phyloP scores from a whole-genome alignment of 345 rosid species.

The Citrus trifoliata region DNA sequence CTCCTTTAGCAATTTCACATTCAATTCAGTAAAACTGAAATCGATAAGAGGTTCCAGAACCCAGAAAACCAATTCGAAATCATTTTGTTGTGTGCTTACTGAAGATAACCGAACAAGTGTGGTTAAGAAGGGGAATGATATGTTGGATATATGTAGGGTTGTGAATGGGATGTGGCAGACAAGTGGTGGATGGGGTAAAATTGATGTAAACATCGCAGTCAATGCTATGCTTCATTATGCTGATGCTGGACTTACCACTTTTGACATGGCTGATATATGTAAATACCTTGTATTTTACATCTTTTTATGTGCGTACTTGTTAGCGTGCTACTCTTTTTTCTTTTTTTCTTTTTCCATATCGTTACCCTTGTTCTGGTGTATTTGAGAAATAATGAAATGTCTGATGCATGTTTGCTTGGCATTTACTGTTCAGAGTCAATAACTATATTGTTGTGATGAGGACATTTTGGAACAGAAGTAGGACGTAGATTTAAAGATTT shows the following conservation, averaged over 20 bases:
- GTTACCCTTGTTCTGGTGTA: background rate
- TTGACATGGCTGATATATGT: slow-evolving; percentile 69
- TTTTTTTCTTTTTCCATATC: too few relatives aligned
- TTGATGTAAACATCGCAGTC: slow-evolving; percentile 39
- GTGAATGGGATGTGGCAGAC: slow-evolving; percentile 75
- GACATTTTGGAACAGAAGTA: background rate
- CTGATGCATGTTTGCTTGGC: background rate
- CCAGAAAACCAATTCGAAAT: slow-evolving; percentile 16
- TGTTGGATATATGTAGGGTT: slow-evolving; percentile 46
- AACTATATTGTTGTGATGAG: background rate
- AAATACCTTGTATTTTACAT: background rate
- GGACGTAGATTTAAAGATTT: background rate
- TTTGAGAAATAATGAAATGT: background rate
- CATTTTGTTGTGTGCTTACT: slow-evolving; percentile 29
- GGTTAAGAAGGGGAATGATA: slow-evolving; percentile 53
- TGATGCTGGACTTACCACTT: slow-evolving; percentile 49
- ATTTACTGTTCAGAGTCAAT: background rate
- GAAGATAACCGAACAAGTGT: slow-evolving; percentile 29
- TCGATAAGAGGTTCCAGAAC: slow-evolving; percentile 6
- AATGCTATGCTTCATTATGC: slow-evolving; percentile 59
- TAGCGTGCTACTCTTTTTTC: background rate
- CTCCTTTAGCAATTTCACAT: slow-evolving; percentile 26
- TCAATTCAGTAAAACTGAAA: slow-evolving; percentile 16
- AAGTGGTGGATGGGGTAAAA: slow-evolving; percentile 61
- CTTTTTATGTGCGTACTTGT: background rate